These are phyloP conservation scores for Thuidium tamariscinum DNA, from an alignment of 225 moss, liverwort and hornwort species.

Conservation along the genomic window DNA sequence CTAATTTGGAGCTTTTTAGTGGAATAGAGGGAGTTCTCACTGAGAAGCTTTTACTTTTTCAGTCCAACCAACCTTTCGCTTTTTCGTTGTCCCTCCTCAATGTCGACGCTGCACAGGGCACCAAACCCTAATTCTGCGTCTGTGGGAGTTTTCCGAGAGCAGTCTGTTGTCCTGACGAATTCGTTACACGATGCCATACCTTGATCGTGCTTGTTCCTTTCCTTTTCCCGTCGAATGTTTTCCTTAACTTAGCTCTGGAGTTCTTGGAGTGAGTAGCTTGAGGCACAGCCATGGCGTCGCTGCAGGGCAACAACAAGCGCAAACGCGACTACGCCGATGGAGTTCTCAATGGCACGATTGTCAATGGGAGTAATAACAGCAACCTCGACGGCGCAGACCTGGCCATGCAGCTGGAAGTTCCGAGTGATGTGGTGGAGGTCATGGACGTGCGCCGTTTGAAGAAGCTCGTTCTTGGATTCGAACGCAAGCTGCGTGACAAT, in stretches of 20 bases:
- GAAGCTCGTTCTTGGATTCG: slow-evolving; percentile 85
- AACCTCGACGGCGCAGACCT: slow-evolving; percentile 15
- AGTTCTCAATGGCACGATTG: background rate
- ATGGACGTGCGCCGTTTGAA: slow-evolving; percentile 81
- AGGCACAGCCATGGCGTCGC: slow-evolving; percentile 12
- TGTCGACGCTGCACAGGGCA: background rate
- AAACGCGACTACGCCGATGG: slow-evolving; percentile 54
- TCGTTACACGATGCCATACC: background rate
- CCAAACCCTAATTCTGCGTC: slow-evolving; percentile 15
- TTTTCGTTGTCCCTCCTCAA: background rate
- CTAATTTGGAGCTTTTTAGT: too few species aligned
- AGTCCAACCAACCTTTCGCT: background rate
- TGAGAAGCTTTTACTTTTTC: background rate
- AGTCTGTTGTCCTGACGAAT: background rate
- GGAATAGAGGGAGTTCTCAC: too few species aligned
- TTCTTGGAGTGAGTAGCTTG: background rate
- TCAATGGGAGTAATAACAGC: slow-evolving; percentile 22
- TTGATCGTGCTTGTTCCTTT: background rate
- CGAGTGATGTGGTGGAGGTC: slow-evolving; percentile 52
- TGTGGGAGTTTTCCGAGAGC: background rate
- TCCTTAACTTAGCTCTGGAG: background rate
- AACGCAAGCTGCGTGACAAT: slow-evolving; percentile 82
- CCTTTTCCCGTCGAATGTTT: background rate
- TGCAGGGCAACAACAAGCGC: slow-evolving; percentile 58
- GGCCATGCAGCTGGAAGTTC: slow-evolving; percentile 45